Evolutionary conservation across 2,329 filamentous ascomycete species (phyloP).

Genomic region (Cercospora sp.): DNA sequence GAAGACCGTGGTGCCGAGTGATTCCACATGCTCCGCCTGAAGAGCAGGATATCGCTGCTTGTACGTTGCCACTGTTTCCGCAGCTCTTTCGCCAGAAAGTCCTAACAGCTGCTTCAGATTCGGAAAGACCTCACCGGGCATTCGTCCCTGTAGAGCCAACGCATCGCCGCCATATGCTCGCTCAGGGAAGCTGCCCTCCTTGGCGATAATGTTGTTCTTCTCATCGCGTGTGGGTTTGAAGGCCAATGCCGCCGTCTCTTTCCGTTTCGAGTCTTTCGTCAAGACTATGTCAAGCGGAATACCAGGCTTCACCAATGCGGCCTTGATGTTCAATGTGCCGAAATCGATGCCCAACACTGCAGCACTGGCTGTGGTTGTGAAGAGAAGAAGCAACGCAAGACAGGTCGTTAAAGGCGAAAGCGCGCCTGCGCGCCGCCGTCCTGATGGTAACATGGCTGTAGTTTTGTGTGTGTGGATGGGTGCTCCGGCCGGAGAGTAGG

Average conservation of each 20-base stretch:
- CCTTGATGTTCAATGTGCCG: slow-evolving; percentile 96
- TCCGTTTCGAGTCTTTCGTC: slow-evolving; percentile 95
- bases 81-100: slow-evolving; percentile 51
- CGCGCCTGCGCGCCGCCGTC: slow-evolving; percentile 31
- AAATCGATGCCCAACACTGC: slow-evolving; percentile 88
- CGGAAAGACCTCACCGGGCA: slow-evolving; percentile 89
- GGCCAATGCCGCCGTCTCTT: slow-evolving; percentile 85
- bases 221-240: slow-evolving; percentile 81
- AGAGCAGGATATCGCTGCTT: slow-evolving; percentile 74
- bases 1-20: slow-evolving; percentile 72
- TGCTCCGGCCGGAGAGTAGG: not conserved
- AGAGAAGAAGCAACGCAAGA: slow-evolving; percentile 52
- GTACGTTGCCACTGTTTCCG: slow-evolving; percentile 68
- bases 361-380: slow-evolving; percentile 58
- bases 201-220: slow-evolving; percentile 54
- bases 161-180: slow-evolving; percentile 90
- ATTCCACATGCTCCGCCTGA: slow-evolving; percentile 61
- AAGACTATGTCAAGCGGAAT: slow-evolving; percentile 97
- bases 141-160: slow-evolving; percentile 79
- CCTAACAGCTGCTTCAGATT: slow-evolving; percentile 93
- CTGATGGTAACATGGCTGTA: slow-evolving; percentile 28
- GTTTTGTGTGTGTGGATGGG: slow-evolving; percentile 7
- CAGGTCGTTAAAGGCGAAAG: slow-evolving; percentile 26
- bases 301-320: slow-evolving; percentile 90
- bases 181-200: slow-evolving; percentile 67